Percentiles rank a stretch among this genome's conserved stretches.
Evolutionary conservation across 495 filamentous ascomycete genomes (phyloP).

Genomic region (Talaromyces borbonicus): DNA sequence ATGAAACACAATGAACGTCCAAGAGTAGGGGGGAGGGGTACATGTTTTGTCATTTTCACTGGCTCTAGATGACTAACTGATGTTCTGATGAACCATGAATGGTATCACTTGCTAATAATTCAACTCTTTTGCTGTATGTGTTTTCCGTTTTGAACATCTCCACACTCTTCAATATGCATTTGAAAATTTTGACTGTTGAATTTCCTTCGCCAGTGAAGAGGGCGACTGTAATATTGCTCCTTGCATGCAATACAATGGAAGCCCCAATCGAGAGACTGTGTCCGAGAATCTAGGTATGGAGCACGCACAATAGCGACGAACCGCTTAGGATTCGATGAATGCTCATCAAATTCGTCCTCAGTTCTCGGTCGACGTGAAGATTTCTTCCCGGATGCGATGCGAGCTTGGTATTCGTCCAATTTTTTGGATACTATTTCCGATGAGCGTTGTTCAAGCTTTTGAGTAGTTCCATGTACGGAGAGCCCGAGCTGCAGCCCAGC

Average conservation of each 20-base stretch:
- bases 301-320: constrained; percentile 18
- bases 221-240: constrained; percentile 9
- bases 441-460: constrained; percentile 12
- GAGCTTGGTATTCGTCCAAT: neutral
- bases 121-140: constrained; percentile 1
- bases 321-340: constrained; percentile 12
- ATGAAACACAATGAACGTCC: neutral
- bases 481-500: constrained; percentile 14
- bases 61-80: neutral
- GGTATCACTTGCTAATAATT: neutral
- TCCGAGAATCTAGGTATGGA: constrained; percentile 6
- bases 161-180: constrained; percentile 15
- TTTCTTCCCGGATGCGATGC: neutral
- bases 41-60: neutral
- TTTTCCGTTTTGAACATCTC: constrained; percentile 13
- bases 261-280: constrained; percentile 10
- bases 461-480: constrained; percentile 11
- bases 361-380: constrained; percentile 10
- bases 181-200: constrained; percentile 12
- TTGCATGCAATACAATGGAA: constrained; percentile 17
- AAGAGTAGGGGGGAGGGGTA: neutral
- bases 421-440: constrained; percentile 5
- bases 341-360: constrained; percentile 10
- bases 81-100: neutral
- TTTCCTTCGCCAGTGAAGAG: constrained; percentile 15